Conservation (phyloP, 2,329 filamentous ascomycete genomes). For the Trichocomaceae sp. region DNA sequence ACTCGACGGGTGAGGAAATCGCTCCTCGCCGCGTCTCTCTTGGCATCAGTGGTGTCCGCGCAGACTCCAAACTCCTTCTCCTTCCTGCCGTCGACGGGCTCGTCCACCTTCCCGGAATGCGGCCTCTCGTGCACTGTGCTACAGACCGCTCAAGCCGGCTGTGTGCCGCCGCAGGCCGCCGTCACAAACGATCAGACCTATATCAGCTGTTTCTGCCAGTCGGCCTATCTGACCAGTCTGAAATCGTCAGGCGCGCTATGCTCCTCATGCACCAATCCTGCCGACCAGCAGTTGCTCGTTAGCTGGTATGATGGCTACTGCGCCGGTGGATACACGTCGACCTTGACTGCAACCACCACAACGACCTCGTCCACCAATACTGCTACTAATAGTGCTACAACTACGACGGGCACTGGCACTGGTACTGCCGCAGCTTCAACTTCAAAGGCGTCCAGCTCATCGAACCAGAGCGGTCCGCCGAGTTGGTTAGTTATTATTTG, state of each 20-base stretch:
- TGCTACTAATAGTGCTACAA: background rate
- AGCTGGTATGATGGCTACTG: slow-evolving; percentile 68
- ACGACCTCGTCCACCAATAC: slow-evolving; percentile 14
- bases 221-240: slow-evolving; percentile 53
- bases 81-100: slow-evolving; percentile 32
- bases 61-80: slow-evolving; percentile 16
- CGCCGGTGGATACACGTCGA: slow-evolving; percentile 26
- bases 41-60: background rate
- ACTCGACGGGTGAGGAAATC: background rate
- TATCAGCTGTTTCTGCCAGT: slow-evolving; percentile 67
- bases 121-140: slow-evolving; percentile 54
- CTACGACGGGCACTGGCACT: background rate
- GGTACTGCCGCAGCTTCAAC: background rate
- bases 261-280: slow-evolving; percentile 49
- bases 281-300: slow-evolving; percentile 54
- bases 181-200: slow-evolving; percentile 49
- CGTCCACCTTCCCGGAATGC: slow-evolving; percentile 54
- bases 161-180: slow-evolving; percentile 54
- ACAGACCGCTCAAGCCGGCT: slow-evolving; percentile 61
- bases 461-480: background rate
- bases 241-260: slow-evolving; percentile 56
- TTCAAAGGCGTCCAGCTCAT: background rate
- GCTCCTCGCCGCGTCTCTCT: slow-evolving; percentile 3
- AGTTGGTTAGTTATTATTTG: slow-evolving; percentile 7
- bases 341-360: slow-evolving; percentile 23